A percentile compares a stretch with the other conserved stretches of the same genome.
phyloP scores from a whole-genome alignment of 2,329 filamentous ascomycete species.

The Didymella pomorum region DNA sequence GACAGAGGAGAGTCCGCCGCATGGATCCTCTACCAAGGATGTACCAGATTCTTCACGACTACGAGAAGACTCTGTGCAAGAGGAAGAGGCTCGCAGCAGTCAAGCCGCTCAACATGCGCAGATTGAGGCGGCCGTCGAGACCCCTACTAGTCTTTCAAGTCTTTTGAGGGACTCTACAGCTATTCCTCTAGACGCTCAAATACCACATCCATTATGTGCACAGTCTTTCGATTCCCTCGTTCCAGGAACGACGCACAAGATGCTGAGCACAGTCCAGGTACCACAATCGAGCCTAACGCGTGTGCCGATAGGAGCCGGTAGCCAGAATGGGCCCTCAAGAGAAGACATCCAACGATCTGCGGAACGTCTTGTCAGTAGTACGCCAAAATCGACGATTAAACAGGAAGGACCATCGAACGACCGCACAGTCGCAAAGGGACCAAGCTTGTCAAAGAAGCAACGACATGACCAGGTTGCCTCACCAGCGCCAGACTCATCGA shows the following conservation, averaged over 20 bases:
- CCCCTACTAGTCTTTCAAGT: neutral
- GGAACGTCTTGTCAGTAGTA: slow-evolving; percentile 18
- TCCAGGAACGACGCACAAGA: slow-evolving; percentile 20
- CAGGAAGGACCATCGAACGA: neutral
- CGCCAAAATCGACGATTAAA: neutral
- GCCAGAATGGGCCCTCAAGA: slow-evolving; percentile 4
- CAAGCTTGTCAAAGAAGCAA: neutral
- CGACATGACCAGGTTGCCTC: slow-evolving; percentile 33
- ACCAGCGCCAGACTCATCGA: slow-evolving; percentile 34
- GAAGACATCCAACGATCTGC: slow-evolving; percentile 18
- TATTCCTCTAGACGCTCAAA: neutral
- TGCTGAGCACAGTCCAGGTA: slow-evolving; percentile 13
- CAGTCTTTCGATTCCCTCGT: slow-evolving; percentile 17
- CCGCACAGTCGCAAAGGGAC: slow-evolving; percentile 1
- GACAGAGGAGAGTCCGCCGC: neutral
- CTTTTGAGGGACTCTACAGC: neutral
- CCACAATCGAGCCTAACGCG: slow-evolving; percentile 6
- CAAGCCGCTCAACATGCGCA: slow-evolving; percentile 13
- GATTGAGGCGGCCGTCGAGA: neutral
- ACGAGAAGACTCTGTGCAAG: slow-evolving; percentile 21
- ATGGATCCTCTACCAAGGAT: neutral
- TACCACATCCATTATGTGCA: neutral
- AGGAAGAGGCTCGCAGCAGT: slow-evolving; percentile 21
- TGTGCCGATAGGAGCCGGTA: neutral
- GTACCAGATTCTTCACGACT: slow-evolving; percentile 12